These are phyloP conservation scores for Suhomyces pyralidae DNA, from an alignment of 805 yeast genomes.

Conservation along the genomic window DNA sequence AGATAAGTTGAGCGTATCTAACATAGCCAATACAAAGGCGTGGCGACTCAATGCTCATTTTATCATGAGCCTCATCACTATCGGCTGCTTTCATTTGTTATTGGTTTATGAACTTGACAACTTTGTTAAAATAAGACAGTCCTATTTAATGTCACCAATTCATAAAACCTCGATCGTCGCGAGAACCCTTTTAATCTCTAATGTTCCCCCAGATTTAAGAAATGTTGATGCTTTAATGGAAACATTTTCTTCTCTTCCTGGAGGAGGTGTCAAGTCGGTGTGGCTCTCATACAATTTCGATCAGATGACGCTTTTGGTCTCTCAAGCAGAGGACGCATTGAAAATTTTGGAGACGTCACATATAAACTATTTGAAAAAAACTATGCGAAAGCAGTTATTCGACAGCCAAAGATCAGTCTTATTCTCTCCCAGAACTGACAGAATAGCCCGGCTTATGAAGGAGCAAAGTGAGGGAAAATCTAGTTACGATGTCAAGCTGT, in stretches of 20 bases:
- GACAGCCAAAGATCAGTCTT: not conserved
- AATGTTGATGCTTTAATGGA: constrained; percentile 22
- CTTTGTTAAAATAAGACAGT: constrained; percentile 48
- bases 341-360: constrained; percentile 28
- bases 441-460: not conserved
- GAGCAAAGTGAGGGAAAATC: not conserved
- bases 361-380: constrained; percentile 16
- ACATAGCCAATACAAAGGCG: constrained; percentile 54
- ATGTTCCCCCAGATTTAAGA: constrained; percentile 40
- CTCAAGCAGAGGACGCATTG: constrained; percentile 24
- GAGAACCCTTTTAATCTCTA: constrained; percentile 40
- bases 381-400: constrained; percentile 30
- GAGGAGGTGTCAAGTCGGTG: constrained; percentile 47
- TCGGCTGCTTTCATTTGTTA: constrained; percentile 55
- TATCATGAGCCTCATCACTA: constrained; percentile 51
- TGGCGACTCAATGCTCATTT: constrained; percentile 60
- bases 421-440: not conserved
- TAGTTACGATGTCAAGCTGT: not conserved
- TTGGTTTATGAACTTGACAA: constrained; percentile 54
- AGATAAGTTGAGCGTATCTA: constrained; percentile 70
- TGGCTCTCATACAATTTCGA: constrained; percentile 52
- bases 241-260: constrained; percentile 45
- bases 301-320: constrained; percentile 16
- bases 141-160: constrained; percentile 29
- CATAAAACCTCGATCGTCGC: constrained; percentile 25